A percentile compares a stretch with the other conserved stretches of the same genome.
Evolutionary conservation across 148 eudicot genomes (phyloP).

Genomic region (Fallopia convolvulus): DNA sequence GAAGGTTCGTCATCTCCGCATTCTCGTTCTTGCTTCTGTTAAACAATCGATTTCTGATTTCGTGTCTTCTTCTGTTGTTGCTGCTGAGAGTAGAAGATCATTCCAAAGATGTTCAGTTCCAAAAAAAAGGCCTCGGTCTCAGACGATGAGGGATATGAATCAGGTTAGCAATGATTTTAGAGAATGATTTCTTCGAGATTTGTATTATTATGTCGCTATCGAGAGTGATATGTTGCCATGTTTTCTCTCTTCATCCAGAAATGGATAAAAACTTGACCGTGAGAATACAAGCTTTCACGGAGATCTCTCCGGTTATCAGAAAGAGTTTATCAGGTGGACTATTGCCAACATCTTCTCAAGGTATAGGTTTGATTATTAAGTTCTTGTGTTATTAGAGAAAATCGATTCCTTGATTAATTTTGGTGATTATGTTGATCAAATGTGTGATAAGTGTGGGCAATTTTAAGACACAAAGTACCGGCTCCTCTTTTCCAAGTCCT

Average conservation of each 20-base stretch:
- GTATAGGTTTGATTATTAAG: not conserved
- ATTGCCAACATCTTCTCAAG: not conserved
- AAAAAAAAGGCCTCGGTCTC: conserved; percentile 32
- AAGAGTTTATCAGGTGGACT: conserved; percentile 44
- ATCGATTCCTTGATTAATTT: not conserved
- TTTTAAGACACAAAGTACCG: not conserved
- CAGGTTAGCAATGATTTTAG: conserved; percentile 24
- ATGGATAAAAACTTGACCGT: conserved; percentile 29
- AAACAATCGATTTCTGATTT: not conserved
- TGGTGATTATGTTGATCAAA: not conserved
- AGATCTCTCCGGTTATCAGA: conserved; percentile 24
- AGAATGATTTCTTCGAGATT: not conserved
- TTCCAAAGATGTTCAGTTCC: conserved; percentile 60
- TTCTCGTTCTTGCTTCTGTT: not conserved
- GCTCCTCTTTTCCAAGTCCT: not conserved
- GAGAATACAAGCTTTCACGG: conserved; percentile 34
- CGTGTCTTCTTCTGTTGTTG: not conserved
- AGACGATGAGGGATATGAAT: conserved; percentile 33
- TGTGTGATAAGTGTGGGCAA: not conserved
- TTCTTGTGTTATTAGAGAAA: not conserved
- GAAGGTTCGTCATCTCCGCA: conserved; percentile 25
- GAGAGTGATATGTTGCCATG: not conserved
- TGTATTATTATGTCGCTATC: not conserved
- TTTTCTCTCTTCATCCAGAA: conserved; percentile 17
- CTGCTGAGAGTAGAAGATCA: conserved; percentile 26